Percentiles rank a stretch among this genome's conserved stretches.
Conservation (phyloP, 805 yeast genomes). For the Schwanniomyces vanrijiae region DNA sequence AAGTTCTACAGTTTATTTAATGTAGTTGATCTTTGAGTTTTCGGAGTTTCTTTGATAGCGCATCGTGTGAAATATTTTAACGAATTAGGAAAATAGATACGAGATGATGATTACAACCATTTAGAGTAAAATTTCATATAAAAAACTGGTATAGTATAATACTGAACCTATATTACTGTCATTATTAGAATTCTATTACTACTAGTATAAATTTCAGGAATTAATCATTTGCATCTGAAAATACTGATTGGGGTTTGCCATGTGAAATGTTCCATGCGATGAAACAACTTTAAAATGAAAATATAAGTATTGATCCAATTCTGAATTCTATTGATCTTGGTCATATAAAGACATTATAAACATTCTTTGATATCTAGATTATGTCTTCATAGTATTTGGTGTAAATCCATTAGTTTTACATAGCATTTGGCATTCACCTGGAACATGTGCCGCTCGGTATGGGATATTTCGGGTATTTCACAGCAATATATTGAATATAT, state of each 20-base stretch:
- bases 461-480: neutral
- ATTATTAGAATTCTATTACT: neutral
- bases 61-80: neutral
- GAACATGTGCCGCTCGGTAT: neutral
- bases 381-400: neutral
- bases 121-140: too few species aligned
- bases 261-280: neutral
- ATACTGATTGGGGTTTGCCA: neutral
- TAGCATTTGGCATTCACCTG: neutral
- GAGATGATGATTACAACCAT: neutral
- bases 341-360: too few species aligned
- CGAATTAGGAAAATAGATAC: neutral
- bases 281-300: neutral
- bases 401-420: too few species aligned
- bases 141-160: too few species aligned
- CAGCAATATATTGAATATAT: neutral
- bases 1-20: neutral
- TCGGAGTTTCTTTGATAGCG: neutral
- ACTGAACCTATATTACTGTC: neutral
- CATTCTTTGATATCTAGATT: neutral
- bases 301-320: neutral
- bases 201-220: neutral
- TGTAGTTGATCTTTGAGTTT: neutral
- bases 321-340: too few species aligned
- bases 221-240: neutral